Evolutionary conservation across 1,284 basidiomycete genomes (phyloP).

Genomic region (Trichosporon sp.): DNA sequence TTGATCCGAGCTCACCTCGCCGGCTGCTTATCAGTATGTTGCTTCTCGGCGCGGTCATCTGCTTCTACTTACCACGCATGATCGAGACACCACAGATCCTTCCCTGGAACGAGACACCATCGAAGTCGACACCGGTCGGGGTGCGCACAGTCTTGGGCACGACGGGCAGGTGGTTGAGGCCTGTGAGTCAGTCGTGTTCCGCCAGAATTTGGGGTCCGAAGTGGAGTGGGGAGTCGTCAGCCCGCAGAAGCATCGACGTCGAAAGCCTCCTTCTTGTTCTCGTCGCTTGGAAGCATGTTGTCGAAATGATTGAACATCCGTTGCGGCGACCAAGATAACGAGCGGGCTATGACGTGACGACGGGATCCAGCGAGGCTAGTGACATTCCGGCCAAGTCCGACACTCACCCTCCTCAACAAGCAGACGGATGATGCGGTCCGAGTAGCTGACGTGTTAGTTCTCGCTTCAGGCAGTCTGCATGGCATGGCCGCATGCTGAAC

Average conservation of each 20-base stretch:
- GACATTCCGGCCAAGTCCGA: not conserved
- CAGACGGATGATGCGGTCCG: slow-evolving; percentile 60
- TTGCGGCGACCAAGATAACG: not conserved
- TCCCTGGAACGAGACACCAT: slow-evolving; percentile 86
- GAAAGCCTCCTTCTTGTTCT: not conserved
- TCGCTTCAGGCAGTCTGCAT: not conserved
- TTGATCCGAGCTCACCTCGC: slow-evolving; percentile 23
- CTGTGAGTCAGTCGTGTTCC: slow-evolving; percentile 48
- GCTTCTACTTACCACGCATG: slow-evolving; percentile 55
- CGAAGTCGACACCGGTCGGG: slow-evolving; percentile 68
- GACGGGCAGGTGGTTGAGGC: slow-evolving; percentile 94
- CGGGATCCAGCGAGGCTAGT: not conserved
- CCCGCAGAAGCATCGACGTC: not conserved
- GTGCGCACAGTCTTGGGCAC: slow-evolving; percentile 64
- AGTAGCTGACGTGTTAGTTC: slow-evolving; percentile 39
- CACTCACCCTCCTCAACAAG: slow-evolving; percentile 58
- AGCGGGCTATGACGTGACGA: not conserved
- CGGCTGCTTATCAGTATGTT: slow-evolving; percentile 27
- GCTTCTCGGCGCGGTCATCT: not conserved
- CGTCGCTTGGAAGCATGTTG: not conserved
- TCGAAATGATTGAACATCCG: not conserved
- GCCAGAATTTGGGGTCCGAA: not conserved
- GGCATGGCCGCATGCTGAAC: not conserved
- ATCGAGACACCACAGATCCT: slow-evolving; percentile 94
- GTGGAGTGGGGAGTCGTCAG: not conserved